These are phyloP conservation scores for Teratosphaeria zuluensis DNA, from an alignment of 2,329 filamentous ascomycete species.

Conservation along the genomic window DNA sequence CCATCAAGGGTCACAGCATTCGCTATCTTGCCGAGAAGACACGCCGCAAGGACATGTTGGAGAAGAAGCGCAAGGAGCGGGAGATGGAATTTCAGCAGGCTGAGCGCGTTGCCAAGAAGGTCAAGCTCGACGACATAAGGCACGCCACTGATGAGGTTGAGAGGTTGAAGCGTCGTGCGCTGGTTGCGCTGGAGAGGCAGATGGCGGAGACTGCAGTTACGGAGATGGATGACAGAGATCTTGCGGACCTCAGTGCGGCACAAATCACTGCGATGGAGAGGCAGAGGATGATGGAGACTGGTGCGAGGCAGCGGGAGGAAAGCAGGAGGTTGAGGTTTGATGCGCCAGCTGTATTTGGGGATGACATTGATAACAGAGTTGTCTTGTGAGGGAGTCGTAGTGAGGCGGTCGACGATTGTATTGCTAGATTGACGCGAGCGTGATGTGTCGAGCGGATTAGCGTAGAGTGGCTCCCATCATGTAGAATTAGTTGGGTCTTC, in stretches of 20 bases:
- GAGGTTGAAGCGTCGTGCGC: slow-evolving; percentile 27
- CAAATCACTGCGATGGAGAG: slow-evolving; percentile 24
- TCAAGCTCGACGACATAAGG: slow-evolving; percentile 24
- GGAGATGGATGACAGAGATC: slow-evolving; percentile 26
- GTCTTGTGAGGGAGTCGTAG: neutral
- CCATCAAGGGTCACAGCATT: slow-evolving; percentile 33
- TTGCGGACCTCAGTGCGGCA: slow-evolving; percentile 25
- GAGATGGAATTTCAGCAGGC: slow-evolving; percentile 14
- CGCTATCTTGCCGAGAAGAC: slow-evolving; percentile 37
- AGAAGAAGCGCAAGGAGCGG: slow-evolving; percentile 29
- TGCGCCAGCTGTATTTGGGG: slow-evolving; percentile 13
- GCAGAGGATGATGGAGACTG: slow-evolving; percentile 12
- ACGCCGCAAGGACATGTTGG: slow-evolving; percentile 28
- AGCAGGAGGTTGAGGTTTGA: slow-evolving; percentile 13
- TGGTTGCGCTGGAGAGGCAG: slow-evolving; percentile 32
- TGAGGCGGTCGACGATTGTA: neutral
- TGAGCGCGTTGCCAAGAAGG: slow-evolving; percentile 20
- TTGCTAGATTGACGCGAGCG: neutral
- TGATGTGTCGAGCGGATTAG: neutral
- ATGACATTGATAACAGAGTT: slow-evolving; percentile 19
- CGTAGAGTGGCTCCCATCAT: neutral
- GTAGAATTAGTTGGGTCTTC: neutral
- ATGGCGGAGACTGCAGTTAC: slow-evolving; percentile 27
- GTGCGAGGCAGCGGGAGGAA: slow-evolving; percentile 13
- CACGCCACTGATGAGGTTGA: slow-evolving; percentile 24